Evolutionary conservation across 1,139 yeast species (phyloP), one percentile per base, ranked within the genome.

Genomic region (Candida tropicalis): DNA sequence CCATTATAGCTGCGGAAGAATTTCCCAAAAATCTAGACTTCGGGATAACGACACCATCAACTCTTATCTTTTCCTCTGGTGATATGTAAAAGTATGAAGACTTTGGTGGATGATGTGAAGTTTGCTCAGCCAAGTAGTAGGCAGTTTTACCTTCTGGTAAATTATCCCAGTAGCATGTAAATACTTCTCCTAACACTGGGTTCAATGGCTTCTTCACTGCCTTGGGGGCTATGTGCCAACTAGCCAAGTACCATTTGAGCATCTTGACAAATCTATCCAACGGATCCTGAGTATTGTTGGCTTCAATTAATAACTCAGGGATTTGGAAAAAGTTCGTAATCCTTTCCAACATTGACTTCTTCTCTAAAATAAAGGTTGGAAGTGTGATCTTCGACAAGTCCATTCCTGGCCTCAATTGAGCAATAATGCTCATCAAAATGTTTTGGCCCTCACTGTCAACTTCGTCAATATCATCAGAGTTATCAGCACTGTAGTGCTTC

Each of bases 71-170:
- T 51, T 77, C 79, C 46, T 84, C 86, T 0, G 99, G 99, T 36
- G 88, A 77, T 63, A 85, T 70, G 63, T 88, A 93, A 58, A 91
- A 93, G 65, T 93, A 93, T 0, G 96, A 86, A 0, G 97, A 88
- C 60, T 93, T 87, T 8, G 99, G 99, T n/a, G 99, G 99, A 61
- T 93, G 99, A 58, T 93, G 99, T 17, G 96, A 87, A 0, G 97
- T 89, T 63, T 93, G 99, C 63, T 93, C 99, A 1, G 98, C 77
- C 11, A 93, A 66, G 60, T 91, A 93, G 58, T 77, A 91, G 0
- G 97, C 96, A 3, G 29, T 17, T 1, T 11, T 2, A 26, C 22
- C 25, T 3, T 17, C 77, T 44, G 87, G 82, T 11, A 93, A 81
- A 41, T 88, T 68, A 54, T 89, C 95, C 99, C 99, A 93, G 60